phyloP scores from a whole-genome alignment of 129 eudicot genomes.

The Flaveria sonorensis region DNA sequence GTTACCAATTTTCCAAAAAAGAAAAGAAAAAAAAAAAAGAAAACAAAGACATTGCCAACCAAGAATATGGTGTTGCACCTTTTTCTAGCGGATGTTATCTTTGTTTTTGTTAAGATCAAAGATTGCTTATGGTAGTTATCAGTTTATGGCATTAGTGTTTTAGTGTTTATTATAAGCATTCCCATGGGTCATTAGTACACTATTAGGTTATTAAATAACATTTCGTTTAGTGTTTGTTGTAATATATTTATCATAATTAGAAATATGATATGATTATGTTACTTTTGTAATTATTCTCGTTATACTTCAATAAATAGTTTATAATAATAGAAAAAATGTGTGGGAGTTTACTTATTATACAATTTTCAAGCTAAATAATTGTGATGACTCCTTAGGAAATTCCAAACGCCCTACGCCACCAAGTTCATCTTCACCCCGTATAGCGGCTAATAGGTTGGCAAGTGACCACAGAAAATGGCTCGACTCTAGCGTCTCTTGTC shows the following conservation, averaged over 20 bases:
- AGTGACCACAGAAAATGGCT: slow-evolving; percentile 81
- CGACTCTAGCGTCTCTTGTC: slow-evolving; percentile 66
- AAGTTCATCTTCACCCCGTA: slow-evolving; percentile 42
- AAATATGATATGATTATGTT: no score
- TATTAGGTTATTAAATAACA: background rate
- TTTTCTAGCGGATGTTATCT: background rate
- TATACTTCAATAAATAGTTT: no score
- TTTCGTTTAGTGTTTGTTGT: no score
- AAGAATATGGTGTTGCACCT: no score
- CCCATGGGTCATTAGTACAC: slow-evolving; percentile 27
- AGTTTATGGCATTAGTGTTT: background rate
- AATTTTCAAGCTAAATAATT: slow-evolving; percentile 47
- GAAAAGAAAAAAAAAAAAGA: no score
- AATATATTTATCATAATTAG: no score
- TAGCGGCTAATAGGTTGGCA: slow-evolving; percentile 84
- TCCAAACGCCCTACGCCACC: slow-evolving; percentile 19
- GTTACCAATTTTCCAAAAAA: no score
- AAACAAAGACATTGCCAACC: no score
- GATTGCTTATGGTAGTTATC: background rate
- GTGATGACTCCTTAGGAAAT: slow-evolving; percentile 44
- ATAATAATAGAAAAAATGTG: no score
- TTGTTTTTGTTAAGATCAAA: background rate
- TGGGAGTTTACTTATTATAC: background rate
- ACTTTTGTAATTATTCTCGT: no score
- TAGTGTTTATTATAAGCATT: background rate